Evolutionary conservation across 495 filamentous ascomycete species (phyloP).

Genomic region (Margaritispora aquatica): DNA sequence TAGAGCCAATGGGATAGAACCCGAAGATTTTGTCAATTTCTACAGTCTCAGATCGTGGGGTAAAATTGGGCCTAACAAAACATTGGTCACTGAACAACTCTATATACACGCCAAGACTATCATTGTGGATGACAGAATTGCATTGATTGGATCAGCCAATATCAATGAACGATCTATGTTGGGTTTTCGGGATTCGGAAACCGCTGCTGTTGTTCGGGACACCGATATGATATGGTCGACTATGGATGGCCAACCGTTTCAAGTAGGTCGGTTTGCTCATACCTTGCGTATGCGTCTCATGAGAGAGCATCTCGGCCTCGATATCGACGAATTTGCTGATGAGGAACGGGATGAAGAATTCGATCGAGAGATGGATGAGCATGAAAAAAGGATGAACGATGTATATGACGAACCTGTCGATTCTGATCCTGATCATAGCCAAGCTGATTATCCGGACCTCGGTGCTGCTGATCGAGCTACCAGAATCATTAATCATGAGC

Average conservation of each 20-base stretch:
- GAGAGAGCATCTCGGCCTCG: slow-evolving; percentile 93
- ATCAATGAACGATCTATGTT: slow-evolving; percentile 99
- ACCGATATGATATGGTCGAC: slow-evolving; percentile 89
- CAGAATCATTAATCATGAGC: slow-evolving; percentile 35
- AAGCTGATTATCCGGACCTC: background rate
- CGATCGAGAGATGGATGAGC: slow-evolving; percentile 37
- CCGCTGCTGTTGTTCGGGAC: slow-evolving; percentile 85
- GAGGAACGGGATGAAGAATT: slow-evolving; percentile 60
- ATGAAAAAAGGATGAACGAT: slow-evolving; percentile 44
- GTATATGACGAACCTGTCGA: slow-evolving; percentile 41
- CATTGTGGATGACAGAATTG: slow-evolving; percentile 90
- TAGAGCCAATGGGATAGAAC: slow-evolving; percentile 77
- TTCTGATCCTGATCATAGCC: slow-evolving; percentile 18
- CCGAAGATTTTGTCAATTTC: slow-evolving; percentile 95
- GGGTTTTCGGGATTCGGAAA: slow-evolving; percentile 85
- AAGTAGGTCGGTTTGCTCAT: slow-evolving; percentile 88
- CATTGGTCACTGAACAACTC: slow-evolving; percentile 88
- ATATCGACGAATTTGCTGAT: slow-evolving; percentile 86
- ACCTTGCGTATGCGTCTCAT: slow-evolving; percentile 90
- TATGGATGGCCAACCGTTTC: slow-evolving; percentile 84
- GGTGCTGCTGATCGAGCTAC: slow-evolving; percentile 14
- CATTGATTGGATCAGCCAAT: slow-evolving; percentile 94
- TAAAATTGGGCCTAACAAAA: slow-evolving; percentile 74
- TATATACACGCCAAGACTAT: slow-evolving; percentile 99
- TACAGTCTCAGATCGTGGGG: slow-evolving; percentile 92